phyloP scores from a whole-genome alignment of 164 flowering plant species.

The Nymphaea colorata region DNA sequence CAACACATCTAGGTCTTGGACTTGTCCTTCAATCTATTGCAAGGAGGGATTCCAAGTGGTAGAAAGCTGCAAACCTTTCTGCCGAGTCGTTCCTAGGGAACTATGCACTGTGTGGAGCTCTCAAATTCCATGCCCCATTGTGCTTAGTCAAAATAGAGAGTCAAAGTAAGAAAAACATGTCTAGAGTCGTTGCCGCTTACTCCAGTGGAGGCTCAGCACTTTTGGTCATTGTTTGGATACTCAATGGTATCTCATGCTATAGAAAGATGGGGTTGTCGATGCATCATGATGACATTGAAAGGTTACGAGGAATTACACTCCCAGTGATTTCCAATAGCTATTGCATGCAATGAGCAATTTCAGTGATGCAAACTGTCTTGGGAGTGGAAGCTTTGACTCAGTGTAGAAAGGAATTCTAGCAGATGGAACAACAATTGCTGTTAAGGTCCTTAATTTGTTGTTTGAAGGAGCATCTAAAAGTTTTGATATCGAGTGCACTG shows the following conservation, averaged over 20 bases:
- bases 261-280: too few species aligned
- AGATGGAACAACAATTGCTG: not conserved
- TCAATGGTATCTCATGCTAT: not conserved
- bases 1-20: not conserved
- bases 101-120: constrained; percentile 1
- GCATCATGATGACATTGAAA: not conserved
- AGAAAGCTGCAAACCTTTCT: not conserved
- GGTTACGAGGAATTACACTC: not conserved
- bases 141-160: not conserved
- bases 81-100: not conserved
- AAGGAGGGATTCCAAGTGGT: constrained; percentile 3
- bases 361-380: not conserved
- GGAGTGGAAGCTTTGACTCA: constrained; percentile 1
- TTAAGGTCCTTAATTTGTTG: not conserved
- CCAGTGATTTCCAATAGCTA: not conserved
- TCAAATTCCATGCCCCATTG: not conserved
- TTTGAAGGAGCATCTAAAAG: not conserved
- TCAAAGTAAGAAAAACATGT: too few species aligned
- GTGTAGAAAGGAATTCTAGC: constrained; percentile 4
- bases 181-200: too few species aligned
- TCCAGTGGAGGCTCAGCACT: too few species aligned
- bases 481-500: not conserved
- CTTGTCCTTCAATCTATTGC: constrained; percentile 3
- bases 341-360: constrained; percentile 3
- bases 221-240: not conserved